A percentile compares a stretch with the other conserved stretches of the same genome.
Conservation (phyloP, 306 rosid species). For the Prunus armeniaca region DNA sequence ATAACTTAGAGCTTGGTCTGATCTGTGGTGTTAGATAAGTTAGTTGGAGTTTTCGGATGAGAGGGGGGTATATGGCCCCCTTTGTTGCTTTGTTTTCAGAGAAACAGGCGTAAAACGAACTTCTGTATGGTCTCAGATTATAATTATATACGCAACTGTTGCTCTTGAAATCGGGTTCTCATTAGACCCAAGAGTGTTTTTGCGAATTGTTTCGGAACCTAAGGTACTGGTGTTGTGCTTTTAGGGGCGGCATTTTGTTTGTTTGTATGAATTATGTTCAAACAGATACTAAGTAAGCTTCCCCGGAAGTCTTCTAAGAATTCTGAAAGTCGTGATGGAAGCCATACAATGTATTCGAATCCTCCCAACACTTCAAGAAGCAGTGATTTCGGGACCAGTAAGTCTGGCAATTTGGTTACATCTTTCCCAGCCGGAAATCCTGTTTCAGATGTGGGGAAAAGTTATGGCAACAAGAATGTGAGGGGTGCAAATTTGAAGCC, state of each 20-base stretch:
- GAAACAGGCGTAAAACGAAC: background rate
- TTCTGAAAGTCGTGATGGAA: conserved; percentile 47
- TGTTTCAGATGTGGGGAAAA: conserved; percentile 35
- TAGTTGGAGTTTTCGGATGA: conserved; percentile 33
- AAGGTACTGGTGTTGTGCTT: conserved; percentile 10
- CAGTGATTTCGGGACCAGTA: conserved; percentile 42
- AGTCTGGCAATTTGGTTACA: conserved; percentile 36
- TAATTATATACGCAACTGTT: background rate
- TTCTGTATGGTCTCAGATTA: background rate
- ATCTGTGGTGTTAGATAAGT: conserved; percentile 17
- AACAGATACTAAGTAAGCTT: conserved; percentile 54
- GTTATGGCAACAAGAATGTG: conserved; percentile 42
- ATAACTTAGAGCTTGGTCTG: conserved; percentile 16
- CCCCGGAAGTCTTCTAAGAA: conserved; percentile 59
- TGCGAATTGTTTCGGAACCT: background rate
- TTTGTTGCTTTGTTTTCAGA: conserved; percentile 8
- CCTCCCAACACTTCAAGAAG: conserved; percentile 33
- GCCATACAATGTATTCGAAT: conserved; percentile 35
- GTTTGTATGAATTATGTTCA: conserved; percentile 52
- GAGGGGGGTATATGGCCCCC: conserved; percentile 16
- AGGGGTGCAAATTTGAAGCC: conserved; percentile 33
- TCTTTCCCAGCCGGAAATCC: conserved; percentile 32
- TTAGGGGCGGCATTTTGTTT: conserved; percentile 18
- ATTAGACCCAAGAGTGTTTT: background rate
- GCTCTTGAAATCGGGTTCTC: background rate